Percentiles rank a stretch among this genome's conserved stretches.
phyloP scores from a whole-genome alignment of 257 asterid genomes.

The Jasminum sambac region DNA sequence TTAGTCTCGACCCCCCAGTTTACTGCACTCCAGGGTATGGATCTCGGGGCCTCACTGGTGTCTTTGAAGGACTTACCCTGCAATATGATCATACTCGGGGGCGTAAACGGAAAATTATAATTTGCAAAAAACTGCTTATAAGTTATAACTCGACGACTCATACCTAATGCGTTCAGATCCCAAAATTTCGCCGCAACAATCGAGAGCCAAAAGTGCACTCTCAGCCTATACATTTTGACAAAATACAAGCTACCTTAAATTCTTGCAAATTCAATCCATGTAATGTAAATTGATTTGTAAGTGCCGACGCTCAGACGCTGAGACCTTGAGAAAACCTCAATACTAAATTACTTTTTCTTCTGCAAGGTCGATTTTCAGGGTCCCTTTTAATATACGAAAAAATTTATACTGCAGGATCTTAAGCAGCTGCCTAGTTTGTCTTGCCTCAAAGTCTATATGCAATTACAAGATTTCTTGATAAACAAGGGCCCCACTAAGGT shows the following conservation, averaged over 20 bases:
- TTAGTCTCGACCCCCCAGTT: conserved; percentile 12
- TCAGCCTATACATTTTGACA: conserved; percentile 61
- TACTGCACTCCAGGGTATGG: conserved; percentile 49
- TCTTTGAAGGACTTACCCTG: conserved; percentile 99
- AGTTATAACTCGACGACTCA: not conserved
- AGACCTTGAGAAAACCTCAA: no score
- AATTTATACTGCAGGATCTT: no score
- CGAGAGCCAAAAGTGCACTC: conserved; percentile 83
- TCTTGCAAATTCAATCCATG: not conserved
- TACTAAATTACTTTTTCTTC: no score
- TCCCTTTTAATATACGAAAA: no score
- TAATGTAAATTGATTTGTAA: not conserved
- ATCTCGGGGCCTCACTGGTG: conserved; percentile 88
- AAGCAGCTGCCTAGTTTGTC: no score
- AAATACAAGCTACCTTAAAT: not conserved
- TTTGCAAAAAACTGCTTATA: not conserved
- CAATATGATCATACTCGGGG: conserved; percentile 6
- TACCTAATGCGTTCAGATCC: conserved; percentile 91
- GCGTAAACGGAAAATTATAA: not conserved
- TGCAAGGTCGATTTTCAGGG: no score
- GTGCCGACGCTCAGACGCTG: not conserved
- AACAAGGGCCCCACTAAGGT: not conserved
- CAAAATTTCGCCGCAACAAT: conserved; percentile 79
- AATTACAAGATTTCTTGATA: not conserved
- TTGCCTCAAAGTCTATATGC: no score